Evolutionary conservation across 1,139 yeast species (phyloP), one percentile per base, ranked within the genome.

Genomic region (Tardiomyces depauwii): DNA sequence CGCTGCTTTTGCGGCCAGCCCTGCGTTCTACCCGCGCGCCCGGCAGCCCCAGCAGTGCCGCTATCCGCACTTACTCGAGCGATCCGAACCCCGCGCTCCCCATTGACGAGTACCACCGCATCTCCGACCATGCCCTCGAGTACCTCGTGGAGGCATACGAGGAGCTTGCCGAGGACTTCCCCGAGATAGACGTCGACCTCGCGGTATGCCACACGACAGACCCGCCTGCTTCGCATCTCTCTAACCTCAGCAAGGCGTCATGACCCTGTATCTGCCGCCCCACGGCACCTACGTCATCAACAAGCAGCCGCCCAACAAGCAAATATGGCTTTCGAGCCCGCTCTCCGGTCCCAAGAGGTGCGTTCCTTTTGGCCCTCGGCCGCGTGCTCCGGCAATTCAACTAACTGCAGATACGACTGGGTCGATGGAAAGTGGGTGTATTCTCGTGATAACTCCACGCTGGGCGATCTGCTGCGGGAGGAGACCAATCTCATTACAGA

Each of bases 261-360:
- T 88, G 67, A 80, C 89, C 2, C 63, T 88, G 50, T 73, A 71
- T 2, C 61, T 83, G 32, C 84, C 87, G 2, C 74, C 78, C 2
- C 67, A 71, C 36, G 96, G 96, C 1, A 77, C 89, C 1, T 88
- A 88, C 61, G 94, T 88, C 32, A 80, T 89, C 55, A 89, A 88
- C 67, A 86, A 86, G 60, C 96, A 89, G 65, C 96, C 96, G 1
- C 95, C 96, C 2, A 88, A 86, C 64, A 82, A 82, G 63, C 97
- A 88, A 62, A 81, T 88, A 40, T 88, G 97, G 97, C 73, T 87
- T 46, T 79, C 93, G 50, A 83, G 94, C 39, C 97, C 97, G 0
- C 59, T 85, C 4, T 83, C 93, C n/a, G 97, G 97, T 0, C 97
- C 97, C 12, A 85, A 86, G 59, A 67, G 86, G 47, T 14, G 10